A percentile compares a stretch with the other conserved stretches of the same genome.
These are phyloP conservation scores for Oryza meyeriana DNA, from an alignment of 176 grass and related monocot species.

Conservation along the genomic window DNA sequence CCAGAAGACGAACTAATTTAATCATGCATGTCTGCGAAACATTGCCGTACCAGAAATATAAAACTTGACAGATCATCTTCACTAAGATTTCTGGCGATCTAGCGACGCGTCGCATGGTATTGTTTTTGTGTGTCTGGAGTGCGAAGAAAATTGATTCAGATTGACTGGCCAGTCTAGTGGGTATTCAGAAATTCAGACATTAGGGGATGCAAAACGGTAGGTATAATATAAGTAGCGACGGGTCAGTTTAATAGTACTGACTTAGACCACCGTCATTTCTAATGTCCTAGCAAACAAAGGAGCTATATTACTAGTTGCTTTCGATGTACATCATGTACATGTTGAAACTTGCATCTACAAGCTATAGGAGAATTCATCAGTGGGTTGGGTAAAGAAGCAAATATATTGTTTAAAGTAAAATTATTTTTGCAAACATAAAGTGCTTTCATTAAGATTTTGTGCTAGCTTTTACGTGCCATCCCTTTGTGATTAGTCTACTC, in stretches of 20 bases:
- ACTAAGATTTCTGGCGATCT: not conserved
- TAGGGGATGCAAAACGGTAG: slow-evolving; percentile 10
- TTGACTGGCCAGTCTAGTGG: not conserved
- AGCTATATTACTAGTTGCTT: slow-evolving; percentile 24
- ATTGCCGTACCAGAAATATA: not conserved
- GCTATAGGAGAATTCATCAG: slow-evolving; percentile 16
- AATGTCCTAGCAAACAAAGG: slow-evolving; percentile 28
- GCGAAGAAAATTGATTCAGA: not conserved
- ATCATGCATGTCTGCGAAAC: not conserved
- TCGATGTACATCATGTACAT: slow-evolving; percentile 29
- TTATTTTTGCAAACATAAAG: slow-evolving; percentile 31
- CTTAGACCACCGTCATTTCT: slow-evolving; percentile 19
- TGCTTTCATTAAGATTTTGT: slow-evolving; percentile 30
- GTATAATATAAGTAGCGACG: not conserved
- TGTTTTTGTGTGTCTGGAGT: not conserved
- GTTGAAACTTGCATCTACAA: slow-evolving; percentile 37
- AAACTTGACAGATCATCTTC: not conserved
- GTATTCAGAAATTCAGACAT: slow-evolving; percentile 2
- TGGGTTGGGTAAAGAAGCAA: slow-evolving; percentile 54
- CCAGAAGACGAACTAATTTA: not conserved
- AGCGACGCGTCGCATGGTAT: not conserved
- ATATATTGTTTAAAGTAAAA: slow-evolving; percentile 10
- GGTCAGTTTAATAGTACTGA: slow-evolving; percentile 9
- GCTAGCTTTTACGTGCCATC: slow-evolving; percentile 15
- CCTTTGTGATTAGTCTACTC: slow-evolving; percentile 33